These are phyloP conservation scores for Xylaria sp. DNA, from an alignment of 2,329 filamentous ascomycete genomes.

Conservation along the genomic window DNA sequence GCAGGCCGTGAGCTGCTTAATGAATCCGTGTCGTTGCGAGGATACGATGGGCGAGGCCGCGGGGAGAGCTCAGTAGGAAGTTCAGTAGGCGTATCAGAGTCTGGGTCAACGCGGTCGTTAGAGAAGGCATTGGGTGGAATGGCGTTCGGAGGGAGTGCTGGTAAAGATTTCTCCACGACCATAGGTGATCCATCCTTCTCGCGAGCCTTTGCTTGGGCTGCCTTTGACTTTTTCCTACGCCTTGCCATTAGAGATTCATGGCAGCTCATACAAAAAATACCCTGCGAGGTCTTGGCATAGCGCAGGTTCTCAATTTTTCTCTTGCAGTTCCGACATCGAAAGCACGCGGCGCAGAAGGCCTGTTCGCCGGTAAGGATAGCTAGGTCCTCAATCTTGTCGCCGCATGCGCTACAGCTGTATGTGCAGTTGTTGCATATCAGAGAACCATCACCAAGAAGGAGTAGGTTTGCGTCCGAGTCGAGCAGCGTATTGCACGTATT, in stretches of 20 bases:
- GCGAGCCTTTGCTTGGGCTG: constrained; percentile 64
- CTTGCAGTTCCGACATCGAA: constrained; percentile 97
- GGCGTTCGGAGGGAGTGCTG: constrained; percentile 82
- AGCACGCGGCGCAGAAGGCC: constrained; percentile 96
- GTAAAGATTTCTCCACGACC: constrained; percentile 89
- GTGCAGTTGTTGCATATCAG: constrained; percentile 99
- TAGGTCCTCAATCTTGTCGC: constrained; percentile 97
- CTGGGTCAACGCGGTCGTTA: constrained; percentile 61
- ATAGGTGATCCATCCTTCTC: constrained; percentile 69
- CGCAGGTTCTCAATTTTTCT: constrained; percentile 97
- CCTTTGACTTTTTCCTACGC: constrained; percentile 83
- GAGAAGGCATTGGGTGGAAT: constrained; percentile 67
- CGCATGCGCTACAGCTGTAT: constrained; percentile 96
- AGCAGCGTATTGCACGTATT: constrained; percentile 94
- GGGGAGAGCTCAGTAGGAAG: constrained; percentile 57
- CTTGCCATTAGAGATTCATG: constrained; percentile 96
- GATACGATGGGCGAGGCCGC: constrained; percentile 58
- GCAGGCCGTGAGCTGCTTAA: constrained; percentile 58
- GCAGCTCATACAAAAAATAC: constrained; percentile 99
- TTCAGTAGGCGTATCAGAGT: constrained; percentile 72
- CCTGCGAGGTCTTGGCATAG: constrained; percentile 96
- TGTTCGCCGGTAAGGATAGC: constrained; percentile 97
- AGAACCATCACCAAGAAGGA: constrained; percentile 95
- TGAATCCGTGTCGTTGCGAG: constrained; percentile 60
- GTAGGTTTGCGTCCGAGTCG: constrained; percentile 96